A percentile compares a stretch with the other conserved stretches of the same genome.
These are phyloP conservation scores for Bjerkandera adusta DNA, from an alignment of 1,284 basidiomycete genomes.

Conservation along the genomic window DNA sequence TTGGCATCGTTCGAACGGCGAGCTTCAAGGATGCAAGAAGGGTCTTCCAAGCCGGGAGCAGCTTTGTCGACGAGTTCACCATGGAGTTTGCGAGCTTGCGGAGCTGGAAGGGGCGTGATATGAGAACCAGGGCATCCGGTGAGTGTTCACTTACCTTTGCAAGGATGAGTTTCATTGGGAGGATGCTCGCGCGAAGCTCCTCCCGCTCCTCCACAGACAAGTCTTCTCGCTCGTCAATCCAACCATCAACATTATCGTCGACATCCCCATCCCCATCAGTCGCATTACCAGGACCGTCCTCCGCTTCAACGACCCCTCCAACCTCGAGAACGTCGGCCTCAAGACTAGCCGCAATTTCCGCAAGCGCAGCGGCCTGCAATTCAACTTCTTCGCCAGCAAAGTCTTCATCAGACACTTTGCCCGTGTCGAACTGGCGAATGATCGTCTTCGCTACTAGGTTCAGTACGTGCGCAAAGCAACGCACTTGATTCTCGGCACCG, in stretches of 20 bases:
- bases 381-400: constrained; percentile 3
- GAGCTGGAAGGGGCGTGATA: not conserved
- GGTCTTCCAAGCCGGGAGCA: constrained; percentile 19
- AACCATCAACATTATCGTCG: constrained; percentile 10
- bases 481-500: constrained; percentile 19
- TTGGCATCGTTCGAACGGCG: too few species aligned
- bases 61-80: constrained; percentile 7
- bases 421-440: constrained; percentile 16
- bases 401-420: not conserved
- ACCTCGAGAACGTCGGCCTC: too few species aligned
- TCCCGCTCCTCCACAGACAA: constrained; percentile 10
- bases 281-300: too few species aligned
- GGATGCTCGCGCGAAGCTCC: constrained; percentile 10
- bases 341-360: constrained; percentile 5
- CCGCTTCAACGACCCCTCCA: constrained; percentile 1
- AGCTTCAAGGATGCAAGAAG: too few species aligned
- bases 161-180: constrained; percentile 17
- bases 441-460: constrained; percentile 30
- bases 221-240: constrained; percentile 12
- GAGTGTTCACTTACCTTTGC: constrained; percentile 14
- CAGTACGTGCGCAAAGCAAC: constrained; percentile 34
- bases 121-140: not conserved
- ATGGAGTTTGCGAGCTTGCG: constrained; percentile 13
- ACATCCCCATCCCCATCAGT: not conserved
- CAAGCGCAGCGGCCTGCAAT: too few species aligned